These are phyloP conservation scores for Onygenales sp. DNA, from an alignment of 2,329 filamentous ascomycete species.

Conservation along the genomic window DNA sequence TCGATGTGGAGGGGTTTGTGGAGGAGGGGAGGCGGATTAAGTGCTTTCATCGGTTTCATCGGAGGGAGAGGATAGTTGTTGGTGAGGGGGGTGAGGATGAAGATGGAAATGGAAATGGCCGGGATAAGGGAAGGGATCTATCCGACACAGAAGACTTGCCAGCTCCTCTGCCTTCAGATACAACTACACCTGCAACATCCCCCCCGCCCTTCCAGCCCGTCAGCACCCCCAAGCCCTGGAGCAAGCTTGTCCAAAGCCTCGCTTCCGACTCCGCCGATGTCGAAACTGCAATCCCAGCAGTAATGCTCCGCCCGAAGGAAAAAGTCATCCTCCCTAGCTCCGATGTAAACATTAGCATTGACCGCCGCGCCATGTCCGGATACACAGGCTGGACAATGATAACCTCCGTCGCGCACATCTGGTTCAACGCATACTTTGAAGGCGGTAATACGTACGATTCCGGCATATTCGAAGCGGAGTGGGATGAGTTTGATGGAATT, in stretches of 20 bases:
- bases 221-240: constrained; percentile 12
- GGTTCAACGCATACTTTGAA: constrained; percentile 95
- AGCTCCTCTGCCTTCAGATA: background rate
- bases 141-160: background rate
- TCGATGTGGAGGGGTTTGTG: constrained; percentile 72
- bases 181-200: constrained; percentile 2
- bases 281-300: constrained; percentile 53
- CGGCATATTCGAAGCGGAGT: constrained; percentile 63
- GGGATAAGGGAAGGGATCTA: background rate
- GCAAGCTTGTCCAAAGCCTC: constrained; percentile 26
- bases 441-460: constrained; percentile 61
- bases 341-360: constrained; percentile 84
- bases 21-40: constrained; percentile 87
- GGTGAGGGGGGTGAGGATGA: background rate
- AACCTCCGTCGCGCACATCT: constrained; percentile 85
- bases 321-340: constrained; percentile 66
- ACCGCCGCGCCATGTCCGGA: constrained; percentile 69
- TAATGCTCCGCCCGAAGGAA: constrained; percentile 64
- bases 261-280: constrained; percentile 10
- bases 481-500: constrained; percentile 82
- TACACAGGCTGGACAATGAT: constrained; percentile 78
- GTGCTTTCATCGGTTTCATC: constrained; percentile 68
- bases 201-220: constrained; percentile 11
- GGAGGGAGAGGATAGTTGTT: constrained; percentile 60
- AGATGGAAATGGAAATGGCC: background rate